Conservation (phyloP, 805 yeast genomes). For the Ogataea chonburiensis region DNA sequence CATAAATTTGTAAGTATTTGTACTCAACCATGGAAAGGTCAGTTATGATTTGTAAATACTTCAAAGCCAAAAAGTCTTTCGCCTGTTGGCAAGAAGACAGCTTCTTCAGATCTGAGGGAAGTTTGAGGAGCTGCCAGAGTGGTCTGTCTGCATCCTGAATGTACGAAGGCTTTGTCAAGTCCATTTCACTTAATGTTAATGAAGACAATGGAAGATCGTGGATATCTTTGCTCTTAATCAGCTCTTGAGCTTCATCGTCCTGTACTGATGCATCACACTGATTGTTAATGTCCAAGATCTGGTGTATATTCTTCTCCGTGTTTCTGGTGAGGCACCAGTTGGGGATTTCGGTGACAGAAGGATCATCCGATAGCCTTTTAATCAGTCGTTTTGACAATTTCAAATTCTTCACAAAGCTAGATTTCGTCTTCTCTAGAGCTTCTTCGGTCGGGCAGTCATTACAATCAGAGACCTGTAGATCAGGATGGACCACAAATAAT, state of each 20-base stretch:
- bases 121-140: slow-evolving; percentile 5
- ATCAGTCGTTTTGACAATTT: slow-evolving; percentile 18
- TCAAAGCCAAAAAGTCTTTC: slow-evolving; percentile 21
- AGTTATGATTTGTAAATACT: slow-evolving; percentile 26
- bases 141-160: not conserved
- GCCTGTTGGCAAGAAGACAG: slow-evolving; percentile 4
- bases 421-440: slow-evolving; percentile 19
- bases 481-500: slow-evolving; percentile 33
- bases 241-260: not conserved
- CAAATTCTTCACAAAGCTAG: slow-evolving; percentile 18
- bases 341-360: slow-evolving; percentile 19
- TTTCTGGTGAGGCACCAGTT: slow-evolving; percentile 22
- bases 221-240: slow-evolving; percentile 7
- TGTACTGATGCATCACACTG: not conserved
- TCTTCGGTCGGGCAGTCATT: slow-evolving; percentile 24
- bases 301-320: slow-evolving; percentile 14
- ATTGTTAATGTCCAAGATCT: slow-evolving; percentile 7
- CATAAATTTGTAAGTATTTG: slow-evolving; percentile 28
- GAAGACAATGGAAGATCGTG: slow-evolving; percentile 12
- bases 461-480: slow-evolving; percentile 29
- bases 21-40: slow-evolving; percentile 30
- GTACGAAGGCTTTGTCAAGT: slow-evolving; percentile 7
- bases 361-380: slow-evolving; percentile 8
- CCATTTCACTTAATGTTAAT: slow-evolving; percentile 8
- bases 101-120: slow-evolving; percentile 7